Base-by-base conservation (phyloP, 352 stramenopile species). In the Phytophthora pistaciae region DNA sequence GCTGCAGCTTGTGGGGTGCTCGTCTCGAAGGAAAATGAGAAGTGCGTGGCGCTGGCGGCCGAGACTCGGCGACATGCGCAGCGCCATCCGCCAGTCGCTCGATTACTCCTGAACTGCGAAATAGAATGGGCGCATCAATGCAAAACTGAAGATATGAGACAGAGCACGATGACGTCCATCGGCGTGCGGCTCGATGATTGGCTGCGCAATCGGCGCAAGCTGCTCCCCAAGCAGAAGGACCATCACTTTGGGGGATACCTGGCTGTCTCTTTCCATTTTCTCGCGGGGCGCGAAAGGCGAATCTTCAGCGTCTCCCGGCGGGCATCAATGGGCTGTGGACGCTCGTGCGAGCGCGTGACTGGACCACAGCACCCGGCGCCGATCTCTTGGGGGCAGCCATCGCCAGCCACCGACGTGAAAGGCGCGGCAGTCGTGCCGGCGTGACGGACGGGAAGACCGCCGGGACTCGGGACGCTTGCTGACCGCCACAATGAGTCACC, bases 111-210 rank as follows among this genome's bases (percentile, higher is more conserved):
- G 42, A 64, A 16, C 21, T 33, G 29, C 16, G 42, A 59, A 27
- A 69, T 40, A 48, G 29, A 38, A 33, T n/a, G 29, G 23, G 31
- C 49, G 20, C 23, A 3, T 58, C 52, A 21, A 16, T 60, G 48
- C 48, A 75, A 75, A 65, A 50, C 48, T 74, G 70, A 74, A 71
- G 70, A 74, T 74, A 65, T 70, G 60, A 73, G 66, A 73, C 66
- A 73, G 50, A 33, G 59, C 42, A 25, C 2, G 58, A 48, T 65
- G 63, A 72, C 52, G 64, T 25, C 0, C 50, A 31, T 20, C 5
- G 6, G 7, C 23, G 33, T 13, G 4, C 20, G 13, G 16, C n/a
- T 0, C 42, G n/a, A 10, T 70, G 48, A 73, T 74, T 74, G 68
- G 63, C 33, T 72, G 48, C 5, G 11, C 52, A 27, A n/a, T 6